phyloP scores from a whole-genome alignment of 2,329 filamentous ascomycete species.

The Fusarium falciforme region DNA sequence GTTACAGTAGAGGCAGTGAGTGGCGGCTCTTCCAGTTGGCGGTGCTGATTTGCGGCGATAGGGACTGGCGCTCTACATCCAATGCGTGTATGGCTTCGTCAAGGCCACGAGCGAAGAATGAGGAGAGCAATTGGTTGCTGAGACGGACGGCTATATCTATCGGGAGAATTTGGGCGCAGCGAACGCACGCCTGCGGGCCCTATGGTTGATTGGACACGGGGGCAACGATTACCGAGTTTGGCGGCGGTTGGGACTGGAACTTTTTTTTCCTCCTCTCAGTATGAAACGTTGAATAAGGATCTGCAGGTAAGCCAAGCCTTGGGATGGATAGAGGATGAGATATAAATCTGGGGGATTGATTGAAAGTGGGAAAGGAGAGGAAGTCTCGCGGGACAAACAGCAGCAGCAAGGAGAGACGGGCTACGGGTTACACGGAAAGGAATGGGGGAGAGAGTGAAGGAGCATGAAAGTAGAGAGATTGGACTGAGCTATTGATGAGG shows the following conservation, averaged over 20 bases:
- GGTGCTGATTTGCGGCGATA: constrained; percentile 18
- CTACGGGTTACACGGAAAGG: constrained; percentile 11
- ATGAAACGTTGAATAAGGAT: constrained; percentile 30
- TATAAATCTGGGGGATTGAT: constrained; percentile 2
- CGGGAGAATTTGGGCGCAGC: constrained; percentile 31
- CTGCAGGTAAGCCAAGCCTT: constrained; percentile 32
- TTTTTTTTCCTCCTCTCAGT: constrained; percentile 10
- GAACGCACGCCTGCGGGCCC: constrained; percentile 33
- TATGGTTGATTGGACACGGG: constrained; percentile 36
- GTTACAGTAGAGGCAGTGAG: constrained; percentile 18
- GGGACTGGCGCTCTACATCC: constrained; percentile 23
- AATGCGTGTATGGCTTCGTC: constrained; percentile 21
- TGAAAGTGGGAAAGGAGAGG: constrained; percentile 18
- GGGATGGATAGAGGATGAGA: constrained; percentile 15
- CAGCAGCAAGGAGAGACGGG: constrained; percentile 7
- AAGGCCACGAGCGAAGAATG: constrained; percentile 34
- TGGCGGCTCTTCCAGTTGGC: constrained; percentile 16
- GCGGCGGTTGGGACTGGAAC: constrained; percentile 25
- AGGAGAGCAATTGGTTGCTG: constrained; percentile 42
- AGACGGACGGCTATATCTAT: constrained; percentile 7
- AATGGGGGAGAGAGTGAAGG: constrained; percentile 15
- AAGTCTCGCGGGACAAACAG: constrained; percentile 1
- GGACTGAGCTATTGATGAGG: constrained; percentile 20
- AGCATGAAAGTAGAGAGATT: constrained; percentile 31
- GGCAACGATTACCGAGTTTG: constrained; percentile 40